Conservation (phyloP, 2,329 filamentous ascomycete species). For the Monascus ruber region DNA sequence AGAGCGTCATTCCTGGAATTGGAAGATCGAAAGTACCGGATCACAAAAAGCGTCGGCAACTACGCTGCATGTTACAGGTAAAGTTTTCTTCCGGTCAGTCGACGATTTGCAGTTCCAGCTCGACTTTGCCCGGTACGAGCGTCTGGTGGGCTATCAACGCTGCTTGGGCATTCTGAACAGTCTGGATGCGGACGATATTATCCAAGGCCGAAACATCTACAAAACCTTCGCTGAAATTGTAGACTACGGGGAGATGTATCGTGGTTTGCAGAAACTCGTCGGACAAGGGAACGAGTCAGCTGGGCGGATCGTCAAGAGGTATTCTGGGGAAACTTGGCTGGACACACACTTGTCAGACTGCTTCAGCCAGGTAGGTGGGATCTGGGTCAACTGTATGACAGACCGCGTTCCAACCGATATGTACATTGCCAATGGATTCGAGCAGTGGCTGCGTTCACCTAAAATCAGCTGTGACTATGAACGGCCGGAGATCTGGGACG, state of each 20-base stretch:
- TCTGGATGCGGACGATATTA: constrained; percentile 4
- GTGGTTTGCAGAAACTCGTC: constrained; percentile 10
- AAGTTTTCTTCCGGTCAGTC: constrained; percentile 11
- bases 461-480: constrained; percentile 2
- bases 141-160: constrained; percentile 22
- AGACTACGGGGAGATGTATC: constrained; percentile 7
- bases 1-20: constrained; percentile 14
- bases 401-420: constrained; percentile 13
- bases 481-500: constrained; percentile 12
- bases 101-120: constrained; percentile 6
- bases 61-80: constrained; percentile 15
- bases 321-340: constrained; percentile 12
- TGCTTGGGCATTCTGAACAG: constrained; percentile 6
- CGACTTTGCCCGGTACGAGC: constrained; percentile 20
- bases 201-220: constrained; percentile 11
- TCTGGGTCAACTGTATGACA: constrained; percentile 10
- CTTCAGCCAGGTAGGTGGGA: constrained; percentile 21
- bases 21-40: constrained; percentile 12
- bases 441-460: constrained; percentile 18
- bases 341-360: constrained; percentile 16
- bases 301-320: constrained; percentile 7
- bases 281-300: constrained; percentile 11
- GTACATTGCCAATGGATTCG: constrained; percentile 20
- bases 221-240: constrained; percentile 9
- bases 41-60: background rate